These are phyloP conservation scores for Debaryomyces singareniensis DNA, from an alignment of 1,139 yeast genomes.

Conservation along the genomic window DNA sequence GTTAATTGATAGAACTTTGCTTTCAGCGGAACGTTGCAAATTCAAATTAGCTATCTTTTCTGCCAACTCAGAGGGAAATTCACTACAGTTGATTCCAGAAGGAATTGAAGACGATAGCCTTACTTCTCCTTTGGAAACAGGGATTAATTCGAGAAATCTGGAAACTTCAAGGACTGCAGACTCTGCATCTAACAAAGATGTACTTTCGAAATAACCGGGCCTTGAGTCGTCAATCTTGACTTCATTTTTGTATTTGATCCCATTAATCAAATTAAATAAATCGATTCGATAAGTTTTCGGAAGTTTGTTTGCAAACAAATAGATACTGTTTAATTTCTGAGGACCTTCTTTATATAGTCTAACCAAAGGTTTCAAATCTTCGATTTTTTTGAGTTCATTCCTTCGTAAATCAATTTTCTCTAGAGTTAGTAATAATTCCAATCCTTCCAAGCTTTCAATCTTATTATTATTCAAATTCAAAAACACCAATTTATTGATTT, in stretches of 20 bases:
- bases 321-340: constrained; percentile 24
- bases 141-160: constrained; percentile 36
- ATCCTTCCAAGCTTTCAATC: constrained; percentile 37
- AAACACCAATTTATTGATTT: constrained; percentile 38
- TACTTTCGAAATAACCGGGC: constrained; percentile 60
- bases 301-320: constrained; percentile 39
- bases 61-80: constrained; percentile 1
- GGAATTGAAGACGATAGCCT: too few relatives aligned
- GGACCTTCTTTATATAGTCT: constrained; percentile 28
- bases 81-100: constrained; percentile 10
- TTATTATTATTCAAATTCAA: constrained; percentile 53
- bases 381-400: constrained; percentile 33
- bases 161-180: constrained; percentile 38
- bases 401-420: constrained; percentile 56
- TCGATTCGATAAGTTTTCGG: constrained; percentile 48
- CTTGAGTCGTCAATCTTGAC: constrained; percentile 55
- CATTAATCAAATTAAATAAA: constrained; percentile 48
- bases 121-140: too few relatives aligned
- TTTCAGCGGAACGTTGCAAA: neutral
- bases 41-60: constrained; percentile 10
- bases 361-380: constrained; percentile 29
- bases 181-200: constrained; percentile 46
- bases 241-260: constrained; percentile 41
- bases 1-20: neutral
- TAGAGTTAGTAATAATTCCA: constrained; percentile 39